Evolutionary conservation across 2,329 filamentous ascomycete genomes (phyloP).

Genomic region (Fusarium papillatum): DNA sequence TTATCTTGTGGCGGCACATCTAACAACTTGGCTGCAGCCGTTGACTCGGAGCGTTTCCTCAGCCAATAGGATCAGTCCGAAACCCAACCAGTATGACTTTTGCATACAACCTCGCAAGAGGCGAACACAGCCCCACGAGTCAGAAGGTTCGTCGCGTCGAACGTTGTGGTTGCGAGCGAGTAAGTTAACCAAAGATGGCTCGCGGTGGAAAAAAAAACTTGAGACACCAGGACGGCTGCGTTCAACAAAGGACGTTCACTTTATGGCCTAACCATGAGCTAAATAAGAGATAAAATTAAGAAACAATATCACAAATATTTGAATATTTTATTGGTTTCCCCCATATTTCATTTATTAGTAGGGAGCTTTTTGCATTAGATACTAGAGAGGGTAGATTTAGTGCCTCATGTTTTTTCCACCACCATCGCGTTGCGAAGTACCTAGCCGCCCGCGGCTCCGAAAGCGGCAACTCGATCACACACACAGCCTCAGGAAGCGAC

Average conservation of each 20-base stretch:
- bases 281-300: too few species aligned
- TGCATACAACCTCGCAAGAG: background rate
- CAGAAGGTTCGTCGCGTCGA: conserved; percentile 9
- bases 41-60: background rate
- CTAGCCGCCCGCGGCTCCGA: conserved; percentile 26
- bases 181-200: conserved; percentile 16
- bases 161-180: conserved; percentile 29
- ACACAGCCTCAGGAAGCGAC: background rate
- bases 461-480: conserved; percentile 25
- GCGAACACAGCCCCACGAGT: conserved; percentile 24
- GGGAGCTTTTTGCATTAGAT: too few species aligned
- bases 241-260: too few species aligned
- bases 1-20: background rate
- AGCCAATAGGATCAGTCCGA: background rate
- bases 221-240: too few species aligned
- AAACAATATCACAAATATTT: too few species aligned
- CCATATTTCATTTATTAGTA: too few species aligned
- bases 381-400: too few species aligned
- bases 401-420: too few species aligned
- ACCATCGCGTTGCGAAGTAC: too few species aligned
- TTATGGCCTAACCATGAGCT: too few species aligned
- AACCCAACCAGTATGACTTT: background rate
- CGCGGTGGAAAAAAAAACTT: too few species aligned
- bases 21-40: background rate
- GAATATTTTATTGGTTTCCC: too few species aligned